A percentile compares a stretch with the other conserved stretches of the same genome.
These are phyloP conservation scores for Ophiostoma tasmaniense DNA, from an alignment of 2,329 filamentous ascomycete genomes.

Conservation along the genomic window DNA sequence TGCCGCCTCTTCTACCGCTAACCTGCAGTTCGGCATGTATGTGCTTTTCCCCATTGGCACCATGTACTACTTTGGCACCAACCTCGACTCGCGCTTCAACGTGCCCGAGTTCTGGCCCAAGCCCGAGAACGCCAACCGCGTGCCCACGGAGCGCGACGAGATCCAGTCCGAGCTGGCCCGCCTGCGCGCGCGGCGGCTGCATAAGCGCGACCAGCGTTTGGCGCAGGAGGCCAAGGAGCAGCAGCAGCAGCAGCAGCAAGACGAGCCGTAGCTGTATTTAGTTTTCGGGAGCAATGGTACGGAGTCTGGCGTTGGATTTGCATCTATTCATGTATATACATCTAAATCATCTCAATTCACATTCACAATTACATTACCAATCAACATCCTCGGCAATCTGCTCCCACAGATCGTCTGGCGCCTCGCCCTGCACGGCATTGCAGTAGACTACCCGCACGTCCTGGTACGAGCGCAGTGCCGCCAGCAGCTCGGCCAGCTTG, in stretches of 20 bases:
- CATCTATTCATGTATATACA: neutral
- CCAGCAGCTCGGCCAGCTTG: conserved; percentile 51
- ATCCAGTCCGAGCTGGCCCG: conserved; percentile 74
- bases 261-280: neutral
- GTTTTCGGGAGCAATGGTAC: neutral
- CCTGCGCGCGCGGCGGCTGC: conserved; percentile 55
- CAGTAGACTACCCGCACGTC: conserved; percentile 74
- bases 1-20: neutral
- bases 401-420: conserved; percentile 47
- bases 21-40: conserved; percentile 83
- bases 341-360: neutral
- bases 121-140: conserved; percentile 63
- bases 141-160: conserved; percentile 71
- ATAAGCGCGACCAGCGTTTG: conserved; percentile 63
- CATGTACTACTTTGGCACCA: conserved; percentile 99
- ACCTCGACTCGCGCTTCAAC: conserved; percentile 84
- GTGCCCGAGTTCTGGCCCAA: conserved; percentile 93
- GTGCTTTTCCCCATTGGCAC: conserved; percentile 97
- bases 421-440: conserved; percentile 50
- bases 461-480: conserved; percentile 54
- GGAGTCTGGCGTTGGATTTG: conserved; percentile 1
- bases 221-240: conserved; percentile 29
- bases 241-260: conserved; percentile 7
- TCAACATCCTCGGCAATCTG: conserved; percentile 42
- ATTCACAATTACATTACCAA: conserved; percentile 22